phyloP scores from a whole-genome alignment of 2,329 filamentous ascomycete species.

The Tolypocladium album region DNA sequence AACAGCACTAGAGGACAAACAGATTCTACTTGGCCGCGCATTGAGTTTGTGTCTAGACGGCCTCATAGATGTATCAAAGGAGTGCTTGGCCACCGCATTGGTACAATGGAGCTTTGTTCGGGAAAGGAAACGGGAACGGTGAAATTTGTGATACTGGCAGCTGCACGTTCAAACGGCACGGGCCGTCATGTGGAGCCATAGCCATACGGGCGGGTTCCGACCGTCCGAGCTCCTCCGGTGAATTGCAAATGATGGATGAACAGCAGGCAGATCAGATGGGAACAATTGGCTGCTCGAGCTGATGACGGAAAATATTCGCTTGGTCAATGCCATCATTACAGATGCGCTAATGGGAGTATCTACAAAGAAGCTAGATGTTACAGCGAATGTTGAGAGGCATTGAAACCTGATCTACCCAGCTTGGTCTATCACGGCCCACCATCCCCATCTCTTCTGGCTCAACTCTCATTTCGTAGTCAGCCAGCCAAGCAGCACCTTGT shows the following conservation, averaged over 20 bases:
- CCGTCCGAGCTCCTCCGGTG: background rate
- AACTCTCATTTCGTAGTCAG: constrained; percentile 11
- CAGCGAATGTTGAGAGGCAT: background rate
- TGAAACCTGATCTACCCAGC: background rate
- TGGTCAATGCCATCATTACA: background rate
- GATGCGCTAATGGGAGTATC: background rate
- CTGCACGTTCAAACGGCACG: background rate
- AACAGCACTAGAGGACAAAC: background rate
- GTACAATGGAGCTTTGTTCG: background rate
- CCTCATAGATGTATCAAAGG: background rate
- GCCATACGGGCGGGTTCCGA: background rate
- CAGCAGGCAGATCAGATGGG: background rate
- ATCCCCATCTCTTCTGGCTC: background rate
- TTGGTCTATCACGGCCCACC: background rate
- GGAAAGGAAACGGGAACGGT: background rate
- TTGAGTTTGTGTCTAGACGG: too few species aligned
- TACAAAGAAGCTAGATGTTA: background rate
- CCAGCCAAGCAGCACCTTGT: constrained; percentile 35
- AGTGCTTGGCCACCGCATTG: background rate
- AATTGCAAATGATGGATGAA: background rate
- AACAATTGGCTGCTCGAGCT: background rate
- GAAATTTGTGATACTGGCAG: background rate
- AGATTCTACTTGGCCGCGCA: background rate
- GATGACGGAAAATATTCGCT: background rate
- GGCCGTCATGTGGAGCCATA: background rate